Evolutionary conservation across 2,329 filamentous ascomycete species (phyloP).

Genomic region (Fonsecaea pugnacius): DNA sequence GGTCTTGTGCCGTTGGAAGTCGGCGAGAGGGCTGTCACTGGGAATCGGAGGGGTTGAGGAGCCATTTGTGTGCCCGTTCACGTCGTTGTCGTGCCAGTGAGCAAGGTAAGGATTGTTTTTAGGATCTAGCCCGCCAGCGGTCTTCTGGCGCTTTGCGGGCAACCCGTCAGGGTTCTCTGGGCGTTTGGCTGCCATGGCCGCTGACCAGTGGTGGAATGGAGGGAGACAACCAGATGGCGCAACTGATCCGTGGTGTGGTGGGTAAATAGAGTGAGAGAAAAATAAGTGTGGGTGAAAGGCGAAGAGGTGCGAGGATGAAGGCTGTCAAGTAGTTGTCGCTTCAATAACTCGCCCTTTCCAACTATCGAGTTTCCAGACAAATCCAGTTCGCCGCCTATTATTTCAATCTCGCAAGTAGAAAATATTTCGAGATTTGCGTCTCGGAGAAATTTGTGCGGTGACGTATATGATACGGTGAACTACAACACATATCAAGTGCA

Average conservation of each 20-base stretch:
- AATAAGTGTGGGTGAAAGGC: neutral
- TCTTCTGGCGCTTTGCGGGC: conserved; percentile 61
- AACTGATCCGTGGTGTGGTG: neutral
- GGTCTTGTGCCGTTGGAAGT: conserved; percentile 77
- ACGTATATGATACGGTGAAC: neutral
- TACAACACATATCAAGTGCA: neutral
- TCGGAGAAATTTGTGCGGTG: neutral
- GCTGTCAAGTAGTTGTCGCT: neutral
- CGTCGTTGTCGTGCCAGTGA: conserved; percentile 72
- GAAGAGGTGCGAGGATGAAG: neutral
- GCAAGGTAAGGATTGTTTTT: conserved; percentile 84
- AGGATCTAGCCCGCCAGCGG: conserved; percentile 55
- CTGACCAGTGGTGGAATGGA: neutral
- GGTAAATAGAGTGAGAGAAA: neutral
- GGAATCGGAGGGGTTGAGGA: conserved; percentile 43
- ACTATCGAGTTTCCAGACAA: neutral
- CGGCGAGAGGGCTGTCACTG: conserved; percentile 60
- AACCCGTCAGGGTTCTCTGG: conserved; percentile 43
- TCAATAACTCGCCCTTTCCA: neutral
- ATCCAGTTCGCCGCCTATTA: neutral
- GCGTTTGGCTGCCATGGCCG: conserved; percentile 35
- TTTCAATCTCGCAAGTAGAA: conserved; percentile 2
- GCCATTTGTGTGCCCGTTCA: conserved; percentile 42
- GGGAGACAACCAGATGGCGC: neutral
- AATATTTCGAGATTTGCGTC: conserved; percentile 10